Percentiles rank a stretch among this genome's conserved stretches.
Evolutionary conservation across 495 filamentous ascomycete species (phyloP).

Genomic region (Neurospora hispaniola): DNA sequence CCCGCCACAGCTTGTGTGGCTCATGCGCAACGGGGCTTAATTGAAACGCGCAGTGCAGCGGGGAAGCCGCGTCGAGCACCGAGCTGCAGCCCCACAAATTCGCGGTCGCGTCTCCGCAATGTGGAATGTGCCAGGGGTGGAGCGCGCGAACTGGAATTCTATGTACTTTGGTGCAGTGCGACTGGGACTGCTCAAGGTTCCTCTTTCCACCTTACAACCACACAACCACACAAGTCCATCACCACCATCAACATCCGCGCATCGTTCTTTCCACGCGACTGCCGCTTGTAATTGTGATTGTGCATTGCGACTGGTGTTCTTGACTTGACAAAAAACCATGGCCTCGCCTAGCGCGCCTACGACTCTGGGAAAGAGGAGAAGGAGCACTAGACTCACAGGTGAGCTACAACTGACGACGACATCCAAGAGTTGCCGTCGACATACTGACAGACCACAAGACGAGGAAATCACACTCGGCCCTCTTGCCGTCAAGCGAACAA

Average conservation of each 20-base stretch:
- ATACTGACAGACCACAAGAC: slow-evolving; percentile 22
- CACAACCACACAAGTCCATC: neutral
- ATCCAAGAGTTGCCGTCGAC: slow-evolving; percentile 6
- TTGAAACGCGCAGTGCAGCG: slow-evolving; percentile 14
- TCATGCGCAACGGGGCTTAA: slow-evolving; percentile 6
- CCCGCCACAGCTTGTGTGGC: neutral
- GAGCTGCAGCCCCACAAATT: slow-evolving; percentile 6
- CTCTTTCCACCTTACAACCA: slow-evolving; percentile 7
- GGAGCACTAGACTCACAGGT: slow-evolving; percentile 48
- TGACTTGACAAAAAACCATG: slow-evolving; percentile 34
- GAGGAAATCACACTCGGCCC: slow-evolving; percentile 15
- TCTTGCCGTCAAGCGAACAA: slow-evolving; percentile 49
- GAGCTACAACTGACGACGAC: slow-evolving; percentile 22
- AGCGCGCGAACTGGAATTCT: slow-evolving; percentile 3
- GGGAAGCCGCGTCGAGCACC: neutral
- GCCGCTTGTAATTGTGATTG: neutral
- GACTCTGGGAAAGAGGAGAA: slow-evolving; percentile 64
- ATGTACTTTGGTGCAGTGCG: neutral
- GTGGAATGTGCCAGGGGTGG: slow-evolving; percentile 5
- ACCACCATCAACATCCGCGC: slow-evolving; percentile 13
- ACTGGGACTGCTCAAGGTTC: neutral
- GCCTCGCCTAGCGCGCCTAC: slow-evolving; percentile 29
- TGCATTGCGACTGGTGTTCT: slow-evolving; percentile 14
- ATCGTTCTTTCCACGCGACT: slow-evolving; percentile 14
- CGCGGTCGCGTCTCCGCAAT: slow-evolving; percentile 17